Base-by-base conservation (phyloP, 2,329 filamentous ascomycete species). In the Falciphora oryzae region DNA sequence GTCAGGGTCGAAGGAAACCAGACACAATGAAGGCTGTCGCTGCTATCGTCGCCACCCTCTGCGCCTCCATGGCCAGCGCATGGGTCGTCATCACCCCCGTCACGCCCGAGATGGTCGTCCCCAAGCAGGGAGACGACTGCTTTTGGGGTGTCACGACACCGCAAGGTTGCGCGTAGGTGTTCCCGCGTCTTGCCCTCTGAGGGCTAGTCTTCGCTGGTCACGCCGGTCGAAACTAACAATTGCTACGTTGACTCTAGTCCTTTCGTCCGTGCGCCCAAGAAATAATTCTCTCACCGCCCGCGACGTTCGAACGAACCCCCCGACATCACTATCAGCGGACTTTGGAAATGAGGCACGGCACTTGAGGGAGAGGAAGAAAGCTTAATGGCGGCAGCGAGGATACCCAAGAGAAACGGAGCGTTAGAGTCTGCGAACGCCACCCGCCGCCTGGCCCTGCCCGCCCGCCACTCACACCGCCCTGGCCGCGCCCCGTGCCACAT, bases 11-110 rank as follows among this genome's bases (percentile, higher is more conserved):
- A 3, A 28, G 27, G 16, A 16, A 3, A 59, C 5, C 27, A 64
- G 22, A 35, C 60, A 78, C 72, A 61, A 82, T 81, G 80, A 79
- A 79, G 76, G 69, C 72, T 67, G 44, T 25, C 44, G 44, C 44
- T 4, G 65, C 69, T 57, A 66, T 71, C 7, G 65, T 82, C 65
- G 66, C 83, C 59, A 79, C 79, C 64, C 73, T 79, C 32, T 77
- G 77, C 70, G 75, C 76, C 62, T 80, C 81, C 3, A 70, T 83
- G 62, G 81, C 73, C 70, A 79, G 75, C 67, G 84, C 84, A 32
- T 83, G 80, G 64, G 78, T 86, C 61, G 82, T 87, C 71, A 81
- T 83, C 71, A 84, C 81, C 4, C 84, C 84, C 62, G 79, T 86
- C 68, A 74, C 73, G 57, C 66, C 71, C 28, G 74, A 85, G 67